phyloP scores from a whole-genome alignment of 139 green algal species.

The Microglena sp. region DNA sequence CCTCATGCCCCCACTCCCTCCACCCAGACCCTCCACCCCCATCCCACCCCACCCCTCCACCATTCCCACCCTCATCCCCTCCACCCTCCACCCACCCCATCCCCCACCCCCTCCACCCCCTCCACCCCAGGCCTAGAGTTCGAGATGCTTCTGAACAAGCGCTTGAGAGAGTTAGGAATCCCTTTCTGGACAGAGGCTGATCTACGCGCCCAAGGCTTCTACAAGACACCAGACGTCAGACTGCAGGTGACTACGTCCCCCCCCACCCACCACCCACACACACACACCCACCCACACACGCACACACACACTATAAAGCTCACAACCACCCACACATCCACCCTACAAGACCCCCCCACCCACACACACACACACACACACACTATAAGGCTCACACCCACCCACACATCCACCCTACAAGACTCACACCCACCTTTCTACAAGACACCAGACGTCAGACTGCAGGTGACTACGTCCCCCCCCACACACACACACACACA shows the following conservation, averaged over 20 bases:
- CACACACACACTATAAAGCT: neutral
- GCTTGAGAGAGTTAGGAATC: slow-evolving; percentile 42
- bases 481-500: too few species aligned
- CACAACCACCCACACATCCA: neutral
- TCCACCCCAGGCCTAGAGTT: slow-evolving; percentile 46
- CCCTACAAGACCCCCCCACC: neutral
- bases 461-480: too few species aligned
- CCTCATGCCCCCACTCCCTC: neutral
- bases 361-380: neutral
- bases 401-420: too few species aligned
- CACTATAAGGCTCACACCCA: too few species aligned
- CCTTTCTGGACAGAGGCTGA: slow-evolving; percentile 69
- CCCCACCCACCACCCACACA: too few species aligned
- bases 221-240: slow-evolving; percentile 70
- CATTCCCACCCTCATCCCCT: neutral
- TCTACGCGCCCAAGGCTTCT: slow-evolving; percentile 59
- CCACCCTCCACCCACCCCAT: neutral
- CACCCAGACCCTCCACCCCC: neutral
- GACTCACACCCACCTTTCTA: too few species aligned
- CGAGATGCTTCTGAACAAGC: slow-evolving; percentile 55
- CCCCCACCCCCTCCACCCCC: neutral
- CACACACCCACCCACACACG: neutral
- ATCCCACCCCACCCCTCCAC: neutral
- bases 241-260: slow-evolving; percentile 69
- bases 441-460: slow-evolving; percentile 76